Evolutionary conservation across 2,329 filamentous ascomycete species (phyloP).

Genomic region (Xylariaceae sp.): DNA sequence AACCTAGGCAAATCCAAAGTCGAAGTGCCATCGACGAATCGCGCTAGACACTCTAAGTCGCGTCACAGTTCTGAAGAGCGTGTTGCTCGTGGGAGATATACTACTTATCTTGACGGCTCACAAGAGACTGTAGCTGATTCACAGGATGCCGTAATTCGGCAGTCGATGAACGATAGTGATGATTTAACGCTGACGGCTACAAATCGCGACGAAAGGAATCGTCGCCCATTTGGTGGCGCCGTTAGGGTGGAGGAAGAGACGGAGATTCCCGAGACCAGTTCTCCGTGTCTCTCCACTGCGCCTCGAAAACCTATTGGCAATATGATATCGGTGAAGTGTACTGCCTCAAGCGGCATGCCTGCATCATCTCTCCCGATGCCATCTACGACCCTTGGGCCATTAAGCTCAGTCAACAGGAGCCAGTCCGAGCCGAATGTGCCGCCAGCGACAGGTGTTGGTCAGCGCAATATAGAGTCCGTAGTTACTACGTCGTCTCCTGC

Average conservation of each 20-base stretch:
- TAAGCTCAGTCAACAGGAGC: conserved; percentile 1
- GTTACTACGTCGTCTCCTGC: conserved; percentile 22
- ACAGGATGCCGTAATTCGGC: conserved; percentile 20
- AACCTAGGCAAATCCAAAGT: conserved; percentile 21
- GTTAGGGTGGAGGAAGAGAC: conserved; percentile 19
- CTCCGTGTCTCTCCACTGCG: conserved; percentile 22
- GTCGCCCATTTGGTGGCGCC: conserved; percentile 7
- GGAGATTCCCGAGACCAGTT: conserved; percentile 33
- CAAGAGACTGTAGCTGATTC: conserved; percentile 32
- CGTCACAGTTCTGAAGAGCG: conserved; percentile 14
- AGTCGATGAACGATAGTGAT: background rate
- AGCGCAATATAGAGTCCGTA: conserved; percentile 1
- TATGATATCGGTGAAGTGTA: conserved; percentile 21
- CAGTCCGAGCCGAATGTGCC: background rate
- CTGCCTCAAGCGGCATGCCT: conserved; percentile 17
- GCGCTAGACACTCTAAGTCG: conserved; percentile 14
- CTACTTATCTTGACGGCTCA: conserved; percentile 21
- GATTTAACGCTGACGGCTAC: background rate
- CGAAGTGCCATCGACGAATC: conserved; percentile 31
- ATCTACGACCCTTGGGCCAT: conserved; percentile 14
- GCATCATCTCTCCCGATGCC: conserved; percentile 21
- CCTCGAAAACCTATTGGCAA: conserved; percentile 22
- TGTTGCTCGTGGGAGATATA: conserved; percentile 14
- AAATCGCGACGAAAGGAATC: background rate
- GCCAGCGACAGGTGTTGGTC: background rate